Evolutionary conservation across 352 stramenopile species (phyloP), one percentile per base, ranked within the genome.

Genomic region (Phytophthora chlamydospora): DNA sequence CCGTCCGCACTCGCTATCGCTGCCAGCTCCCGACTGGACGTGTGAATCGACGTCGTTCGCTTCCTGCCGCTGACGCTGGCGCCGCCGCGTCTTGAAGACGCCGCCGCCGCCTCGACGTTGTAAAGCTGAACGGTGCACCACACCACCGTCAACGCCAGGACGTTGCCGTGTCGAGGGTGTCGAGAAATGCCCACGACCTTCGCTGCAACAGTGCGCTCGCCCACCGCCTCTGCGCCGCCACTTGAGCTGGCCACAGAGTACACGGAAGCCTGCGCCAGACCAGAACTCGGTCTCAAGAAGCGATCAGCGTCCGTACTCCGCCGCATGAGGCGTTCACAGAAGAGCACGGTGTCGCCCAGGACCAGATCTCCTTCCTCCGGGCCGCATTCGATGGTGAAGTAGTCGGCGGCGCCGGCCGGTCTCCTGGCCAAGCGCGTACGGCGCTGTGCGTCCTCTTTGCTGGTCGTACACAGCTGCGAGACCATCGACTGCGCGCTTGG

Each of bases 261-360:
- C n/a, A 89, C 62, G 0, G 79, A 90, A 6, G 68, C 21, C 4
- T 59, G 57, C 9, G 43, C 44, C 12, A 69, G 55, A 21, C 43
- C 45, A 16, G 34, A 57, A 43, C 5, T 54, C 8, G 44, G 35
- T 63, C 40, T 66, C 71, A 64, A 46, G 50, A 53, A 32, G 62
- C 54, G 48, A 75, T 75, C 62, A 32, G 50, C 66, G 11, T 52
- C 69, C 31, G 69, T 71, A n/a, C 41, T 77, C 3, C 58, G 53
- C 21, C 71, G 76, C 44, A 89, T 82, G n/a, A 98, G 78, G 14
- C 93, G 83, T 65, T 98, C 91, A 19, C 89, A 96, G 56, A 98
- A 97, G 40, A 98, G 81, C 4, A 97, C 91, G 24, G 88, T 95
- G 58, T 98, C 93, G 8, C 91, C 90, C 0, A 80, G 68, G 11